Evolutionary conservation across 148 eudicot genomes (phyloP), one percentile per base, ranked within the genome.

Genomic region (Rhododendron simsii): DNA sequence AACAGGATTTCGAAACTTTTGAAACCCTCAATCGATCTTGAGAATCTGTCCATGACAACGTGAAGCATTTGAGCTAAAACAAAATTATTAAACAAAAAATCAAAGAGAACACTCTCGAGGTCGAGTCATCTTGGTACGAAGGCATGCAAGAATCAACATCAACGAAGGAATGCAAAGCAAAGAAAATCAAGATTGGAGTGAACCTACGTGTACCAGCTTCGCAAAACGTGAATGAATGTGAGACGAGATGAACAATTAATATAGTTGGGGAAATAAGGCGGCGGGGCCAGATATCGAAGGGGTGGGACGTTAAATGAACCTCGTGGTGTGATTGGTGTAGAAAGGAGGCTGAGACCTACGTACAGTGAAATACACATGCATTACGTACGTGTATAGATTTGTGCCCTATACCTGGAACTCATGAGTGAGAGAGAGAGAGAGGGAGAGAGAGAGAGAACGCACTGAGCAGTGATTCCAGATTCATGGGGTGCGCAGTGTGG

Each of bases 371-470:
- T 23, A 78, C 7, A 47, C 41, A 71, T 71, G 76, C 59, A 77
- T 78, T 21, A 82, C 69, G 16, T 41, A 39, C 13, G 41, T 63
- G 20, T 6, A 55, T 28, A 23, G 28, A 61, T 61, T 39, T 82
- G 45, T 63, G 84, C 84, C 84, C 75, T 82, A 82, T 61, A 41
- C 53, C 23, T 82, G 84, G 75, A 63, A 39, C 51, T n/a, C 9
- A 71, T 13, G 14, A 44, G 57, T n/a, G 81, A 78, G 33, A 44
- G 53, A 9, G 53, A 75, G 47, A 37, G 79, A 39, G 9, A 23
- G 21, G 20, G 45, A 37, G 80, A 39, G 45, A 73, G 78, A 73
- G 78, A 18, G 80, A 18, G 47, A 11, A 35, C 3, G 81, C 9
- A 21, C 44, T 39, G 44, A 23, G 21, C 11, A 6, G 39, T 28